Percentiles rank a stretch among this genome's conserved stretches.
These are phyloP conservation scores for Sphaerulina populicola DNA, from an alignment of 2,329 filamentous ascomycete species.

Conservation along the genomic window DNA sequence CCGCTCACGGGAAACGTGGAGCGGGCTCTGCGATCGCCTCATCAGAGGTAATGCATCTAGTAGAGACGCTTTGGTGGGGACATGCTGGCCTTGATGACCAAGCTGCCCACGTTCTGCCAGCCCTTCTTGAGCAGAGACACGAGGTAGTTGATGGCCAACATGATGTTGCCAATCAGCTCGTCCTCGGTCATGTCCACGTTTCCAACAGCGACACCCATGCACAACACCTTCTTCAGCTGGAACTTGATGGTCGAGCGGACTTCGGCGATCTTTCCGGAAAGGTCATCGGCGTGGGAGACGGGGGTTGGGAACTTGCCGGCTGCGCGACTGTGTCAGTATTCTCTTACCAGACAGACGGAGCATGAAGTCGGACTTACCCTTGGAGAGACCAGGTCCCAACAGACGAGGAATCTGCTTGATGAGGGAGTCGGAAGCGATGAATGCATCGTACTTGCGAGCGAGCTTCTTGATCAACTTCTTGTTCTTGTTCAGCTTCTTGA, in stretches of 20 bases:
- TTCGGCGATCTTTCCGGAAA: constrained; percentile 91
- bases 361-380: constrained; percentile 52
- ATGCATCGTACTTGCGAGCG: constrained; percentile 99
- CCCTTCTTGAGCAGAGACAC: constrained; percentile 99
- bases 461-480: constrained; percentile 99
- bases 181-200: constrained; percentile 97
- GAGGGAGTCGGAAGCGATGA: constrained; percentile 90
- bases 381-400: constrained; percentile 94
- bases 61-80: constrained; percentile 96
- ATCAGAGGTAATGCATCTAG: constrained; percentile 47
- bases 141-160: constrained; percentile 99
- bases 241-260: constrained; percentile 99
- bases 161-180: constrained; percentile 96
- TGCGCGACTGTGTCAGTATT: constrained; percentile 38
- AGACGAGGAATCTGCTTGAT: constrained; percentile 99
- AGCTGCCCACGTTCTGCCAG: constrained; percentile 99
- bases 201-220: constrained; percentile 98
- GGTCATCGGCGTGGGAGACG: constrained; percentile 92
- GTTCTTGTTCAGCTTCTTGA: constrained; percentile 99
- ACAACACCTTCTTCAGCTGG: constrained; percentile 99
- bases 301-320: constrained; percentile 99
- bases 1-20: background rate
- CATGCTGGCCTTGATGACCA: constrained; percentile 99
- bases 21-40: background rate
- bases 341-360: background rate